Base-by-base conservation (phyloP, 352 stramenopile genomes). In the Aphanomyces stellatus region DNA sequence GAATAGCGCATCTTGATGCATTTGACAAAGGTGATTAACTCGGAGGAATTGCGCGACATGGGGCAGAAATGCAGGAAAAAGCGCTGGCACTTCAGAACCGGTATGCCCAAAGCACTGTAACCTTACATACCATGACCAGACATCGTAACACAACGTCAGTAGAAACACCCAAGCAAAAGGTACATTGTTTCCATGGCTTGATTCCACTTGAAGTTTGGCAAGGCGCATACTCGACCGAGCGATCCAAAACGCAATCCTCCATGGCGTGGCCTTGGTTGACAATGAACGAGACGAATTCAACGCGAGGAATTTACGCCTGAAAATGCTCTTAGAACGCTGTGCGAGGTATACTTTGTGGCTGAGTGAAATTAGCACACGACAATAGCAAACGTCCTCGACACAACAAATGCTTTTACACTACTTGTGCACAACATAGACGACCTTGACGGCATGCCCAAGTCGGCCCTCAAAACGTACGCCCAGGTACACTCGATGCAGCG, bases 21-120 rank as follows among this genome's bases (percentile, higher is more conserved):
- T 78, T 82, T 99, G 42, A 98, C 98, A 75, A 97, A 93, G 49
- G 96, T 99, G 27, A 95, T 96, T 72, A 98, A 98, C 77, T 95
- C 85, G 49, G 90, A 98, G 5, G 91, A 96, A 55, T 76, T 99
- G n/a, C 84, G 96, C 41, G 71, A 85, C 17, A 93, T 90, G 19
- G 95, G 75, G 90, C 98, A 73, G 72, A 88, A 34, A 87, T 98
- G 70, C 83, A 93, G 73, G 92, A 97, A 66, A 83, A 96, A 35
- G 91, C 98, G 34, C 95, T 99, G 42, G 69, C 97, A 78, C 88
- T 88, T 0, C 87, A 96, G 57, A 98, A 90, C n/a, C 82, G 94
- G 62, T 86, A 95, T 28, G 88, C 82, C n/a, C 96, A 99, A 80
- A 97, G 80, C 73, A 91, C n/a, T 2, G 37, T n/a, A 19, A 46